Conservation (phyloP, 1,284 basidiomycete species). For the Sanghuangporus weigelae region DNA sequence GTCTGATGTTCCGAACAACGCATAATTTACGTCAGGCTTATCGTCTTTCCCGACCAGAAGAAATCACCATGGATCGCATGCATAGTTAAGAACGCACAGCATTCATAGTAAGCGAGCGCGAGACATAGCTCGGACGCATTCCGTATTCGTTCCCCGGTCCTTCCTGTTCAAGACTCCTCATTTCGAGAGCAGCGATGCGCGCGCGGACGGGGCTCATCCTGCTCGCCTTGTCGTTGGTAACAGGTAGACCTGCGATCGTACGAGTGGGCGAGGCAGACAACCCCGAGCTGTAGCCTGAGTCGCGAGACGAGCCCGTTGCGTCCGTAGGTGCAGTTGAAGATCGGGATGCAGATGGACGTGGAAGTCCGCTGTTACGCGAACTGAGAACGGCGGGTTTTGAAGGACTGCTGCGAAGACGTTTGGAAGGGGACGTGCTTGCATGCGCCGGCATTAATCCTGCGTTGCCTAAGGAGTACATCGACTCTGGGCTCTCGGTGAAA, state of each 20-base stretch:
- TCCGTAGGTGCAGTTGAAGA: neutral
- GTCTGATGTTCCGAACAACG: too few species aligned
- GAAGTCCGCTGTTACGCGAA: neutral
- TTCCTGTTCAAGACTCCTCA: neutral
- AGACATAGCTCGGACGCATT: neutral
- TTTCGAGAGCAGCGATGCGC: constrained; percentile 5
- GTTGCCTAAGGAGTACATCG: neutral
- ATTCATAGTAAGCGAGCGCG: constrained; percentile 1
- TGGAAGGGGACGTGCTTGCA: neutral
- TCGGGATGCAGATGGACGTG: neutral
- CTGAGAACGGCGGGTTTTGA: neutral
- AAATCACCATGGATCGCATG: too few species aligned
- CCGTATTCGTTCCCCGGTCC: neutral
- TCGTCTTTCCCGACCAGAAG: too few species aligned
- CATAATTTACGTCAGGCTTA: too few species aligned
- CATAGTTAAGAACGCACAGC: neutral
- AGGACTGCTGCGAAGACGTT: neutral
- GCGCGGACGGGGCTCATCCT: constrained; percentile 1
- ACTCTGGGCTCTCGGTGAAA: neutral
- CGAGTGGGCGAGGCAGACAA: neutral
- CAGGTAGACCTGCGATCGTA: neutral
- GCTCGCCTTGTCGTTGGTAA: neutral
- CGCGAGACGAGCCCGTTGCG: neutral
- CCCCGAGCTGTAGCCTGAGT: neutral
- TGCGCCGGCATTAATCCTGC: neutral